Percentiles rank a stretch among this genome's conserved stretches.
These are phyloP conservation scores for Rosa multiflora DNA, from an alignment of 306 rosid genomes.

Conservation along the genomic window DNA sequence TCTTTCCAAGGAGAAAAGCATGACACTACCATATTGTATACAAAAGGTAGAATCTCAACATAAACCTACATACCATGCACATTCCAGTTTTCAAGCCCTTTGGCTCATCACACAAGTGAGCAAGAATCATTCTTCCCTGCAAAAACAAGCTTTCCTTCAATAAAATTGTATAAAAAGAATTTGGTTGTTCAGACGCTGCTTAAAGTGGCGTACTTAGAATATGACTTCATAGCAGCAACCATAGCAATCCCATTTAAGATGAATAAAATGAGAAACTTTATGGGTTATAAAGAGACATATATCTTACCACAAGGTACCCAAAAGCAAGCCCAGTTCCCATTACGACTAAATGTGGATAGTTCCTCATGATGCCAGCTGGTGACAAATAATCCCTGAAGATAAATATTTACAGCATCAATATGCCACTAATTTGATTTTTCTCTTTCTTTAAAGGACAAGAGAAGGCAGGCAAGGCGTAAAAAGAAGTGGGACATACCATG, in stretches of 20 bases:
- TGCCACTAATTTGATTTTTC: neutral
- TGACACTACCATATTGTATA: neutral
- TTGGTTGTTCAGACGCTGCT: neutral
- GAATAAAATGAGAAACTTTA: slow-evolving; percentile 13
- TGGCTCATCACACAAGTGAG: slow-evolving; percentile 97
- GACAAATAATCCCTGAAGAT: slow-evolving; percentile 77
- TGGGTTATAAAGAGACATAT: slow-evolving; percentile 12
- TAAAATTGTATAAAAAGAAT: slow-evolving; percentile 1
- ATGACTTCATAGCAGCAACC: neutral
- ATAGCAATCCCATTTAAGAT: slow-evolving; percentile 1
- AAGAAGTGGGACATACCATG: slow-evolving; percentile 62
- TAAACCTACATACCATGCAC: slow-evolving; percentile 80
- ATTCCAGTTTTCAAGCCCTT: slow-evolving; percentile 97
- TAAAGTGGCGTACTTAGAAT: neutral
- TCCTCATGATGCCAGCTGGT: slow-evolving; percentile 65
- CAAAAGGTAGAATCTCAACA: neutral
- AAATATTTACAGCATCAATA: slow-evolving; percentile 17
- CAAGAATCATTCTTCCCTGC: slow-evolving; percentile 95
- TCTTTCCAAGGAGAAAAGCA: neutral
- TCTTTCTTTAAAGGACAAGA: neutral
- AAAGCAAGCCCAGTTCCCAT: slow-evolving; percentile 89
- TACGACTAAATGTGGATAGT: slow-evolving; percentile 76
- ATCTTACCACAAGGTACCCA: slow-evolving; percentile 85
- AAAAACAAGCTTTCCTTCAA: slow-evolving; percentile 37
- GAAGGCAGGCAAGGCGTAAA: neutral